Evolutionary conservation across 202 grass and related monocot genomes (phyloP), one percentile per base, ranked within the genome.

Genomic region (Miscanthus sacchariflorus): DNA sequence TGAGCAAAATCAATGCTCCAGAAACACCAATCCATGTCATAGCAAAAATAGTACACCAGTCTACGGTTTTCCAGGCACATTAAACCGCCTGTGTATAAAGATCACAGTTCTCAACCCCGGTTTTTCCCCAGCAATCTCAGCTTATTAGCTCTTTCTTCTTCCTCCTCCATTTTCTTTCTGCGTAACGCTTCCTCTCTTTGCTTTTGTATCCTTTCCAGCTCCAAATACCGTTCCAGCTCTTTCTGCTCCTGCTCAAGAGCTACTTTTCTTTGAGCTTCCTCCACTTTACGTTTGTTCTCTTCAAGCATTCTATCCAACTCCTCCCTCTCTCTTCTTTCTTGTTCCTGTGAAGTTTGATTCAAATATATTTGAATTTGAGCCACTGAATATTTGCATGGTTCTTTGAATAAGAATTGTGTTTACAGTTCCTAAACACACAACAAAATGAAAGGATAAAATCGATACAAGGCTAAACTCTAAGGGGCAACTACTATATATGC

Each of bases 231-330:
- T 54, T 95, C 93, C 67, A 93, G 24, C 87, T 95, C 91, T 87
- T 91, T 91, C 74, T 93, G 87, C 43, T 95, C 77, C 48, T 86
- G 88, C 70, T 93, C 89, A 25, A 87, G 67, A 83, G 91, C 93
- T 72, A 83, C 93, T 85, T 86, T 93, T 81, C 80, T 93, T 85
- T 95, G 93, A 67, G 93, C 78, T 85, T 85, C 91, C 70, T 93
- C 93, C 42, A 95, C 93, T 89, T 88, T 95, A 12, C 84, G 72
- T 23, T 38, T 78, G 54, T 95, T 95, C 72, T 93, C 93, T 52
- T 93, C 93, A 17, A 95, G 87, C 91, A 95, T 95, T 82, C 68
- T 93, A 67, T 95, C 91, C 81, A 95, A 76, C 74, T 95, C 93
- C 71, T 93, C 93, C 56, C 81, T 91, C 87, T 95, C 93, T 72